A percentile compares a stretch with the other conserved stretches of the same genome.
Conservation (phyloP, 2,329 filamentous ascomycete species). For the Colletotrichum sp. region DNA sequence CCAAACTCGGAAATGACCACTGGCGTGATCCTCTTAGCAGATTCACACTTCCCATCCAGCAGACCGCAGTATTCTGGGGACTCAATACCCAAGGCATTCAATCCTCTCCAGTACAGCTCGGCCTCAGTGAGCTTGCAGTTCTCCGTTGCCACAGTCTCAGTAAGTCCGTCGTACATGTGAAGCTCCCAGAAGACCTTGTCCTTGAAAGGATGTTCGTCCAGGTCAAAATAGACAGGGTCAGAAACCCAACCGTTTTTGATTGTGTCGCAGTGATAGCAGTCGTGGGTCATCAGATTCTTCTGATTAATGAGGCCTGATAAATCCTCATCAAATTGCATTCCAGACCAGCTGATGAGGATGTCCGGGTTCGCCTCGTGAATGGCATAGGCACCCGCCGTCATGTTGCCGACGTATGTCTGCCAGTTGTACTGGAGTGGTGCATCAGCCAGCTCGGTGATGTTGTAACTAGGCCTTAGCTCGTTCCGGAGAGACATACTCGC, state of each 20-base stretch:
- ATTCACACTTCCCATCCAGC: not conserved
- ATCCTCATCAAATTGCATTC: not conserved
- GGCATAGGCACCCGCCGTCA: not conserved
- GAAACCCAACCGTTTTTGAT: not conserved
- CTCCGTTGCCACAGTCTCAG: conserved; percentile 47
- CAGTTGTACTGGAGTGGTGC: not conserved
- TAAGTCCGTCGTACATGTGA: conserved; percentile 13
- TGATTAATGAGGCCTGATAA: not conserved
- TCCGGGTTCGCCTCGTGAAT: not conserved
- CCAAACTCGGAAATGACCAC: not conserved
- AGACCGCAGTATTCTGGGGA: conserved; percentile 31
- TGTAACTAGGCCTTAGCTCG: not conserved
- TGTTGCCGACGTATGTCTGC: not conserved
- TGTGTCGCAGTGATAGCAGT: not conserved
- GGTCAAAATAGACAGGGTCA: not conserved
- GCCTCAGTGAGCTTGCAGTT: conserved; percentile 53
- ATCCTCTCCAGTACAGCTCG: conserved; percentile 51
- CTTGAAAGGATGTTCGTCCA: not conserved
- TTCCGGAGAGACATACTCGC: not conserved
- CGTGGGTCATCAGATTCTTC: not conserved
- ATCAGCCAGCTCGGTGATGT: not conserved
- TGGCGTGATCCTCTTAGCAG: not conserved
- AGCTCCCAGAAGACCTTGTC: not conserved
- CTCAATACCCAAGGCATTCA: conserved; percentile 49
- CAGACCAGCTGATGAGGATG: not conserved